These are phyloP conservation scores for Sporopachydermia quercuum DNA, from an alignment of 805 yeast genomes.

Conservation along the genomic window DNA sequence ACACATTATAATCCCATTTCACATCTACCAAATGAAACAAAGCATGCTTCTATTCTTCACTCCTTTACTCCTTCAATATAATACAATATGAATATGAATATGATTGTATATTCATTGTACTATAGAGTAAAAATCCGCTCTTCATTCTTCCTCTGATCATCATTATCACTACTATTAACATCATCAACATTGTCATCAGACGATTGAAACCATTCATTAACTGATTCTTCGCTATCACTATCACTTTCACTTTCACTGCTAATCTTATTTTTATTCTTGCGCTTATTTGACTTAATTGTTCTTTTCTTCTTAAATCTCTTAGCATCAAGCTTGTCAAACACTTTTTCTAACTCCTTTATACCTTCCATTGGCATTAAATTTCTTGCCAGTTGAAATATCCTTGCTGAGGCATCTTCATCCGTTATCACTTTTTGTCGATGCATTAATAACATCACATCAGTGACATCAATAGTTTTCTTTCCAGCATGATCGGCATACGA, in stretches of 20 bases:
- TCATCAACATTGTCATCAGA: no score
- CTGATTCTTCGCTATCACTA: slow-evolving; percentile 5
- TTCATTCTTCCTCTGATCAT: no score
- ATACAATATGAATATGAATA: no score
- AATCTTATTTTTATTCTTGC: not conserved
- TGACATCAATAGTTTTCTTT: slow-evolving; percentile 15
- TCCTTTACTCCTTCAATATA: not conserved
- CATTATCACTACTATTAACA: no score
- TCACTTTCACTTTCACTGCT: not conserved
- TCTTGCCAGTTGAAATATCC: slow-evolving; percentile 14
- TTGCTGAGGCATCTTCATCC: slow-evolving; percentile 8
- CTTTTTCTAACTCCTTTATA: slow-evolving; percentile 10
- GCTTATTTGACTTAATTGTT: not conserved
- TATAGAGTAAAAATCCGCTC: no score
- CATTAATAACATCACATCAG: slow-evolving; percentile 15
- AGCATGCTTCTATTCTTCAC: slow-evolving; percentile 3
- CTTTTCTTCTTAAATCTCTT: not conserved
- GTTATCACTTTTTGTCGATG: slow-evolving; percentile 17
- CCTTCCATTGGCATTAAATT: slow-evolving; percentile 18
- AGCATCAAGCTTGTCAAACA: slow-evolving; percentile 14
- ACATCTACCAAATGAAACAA: no score
- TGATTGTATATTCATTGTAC: no score
- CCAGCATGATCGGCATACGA: slow-evolving; percentile 21
- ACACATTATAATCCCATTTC: no score
- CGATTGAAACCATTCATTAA: no score